Percentiles rank a stretch among this genome's conserved stretches.
These are phyloP conservation scores for Patellifolia procumbens DNA, from an alignment of 179 eudicot species.

Conservation along the genomic window DNA sequence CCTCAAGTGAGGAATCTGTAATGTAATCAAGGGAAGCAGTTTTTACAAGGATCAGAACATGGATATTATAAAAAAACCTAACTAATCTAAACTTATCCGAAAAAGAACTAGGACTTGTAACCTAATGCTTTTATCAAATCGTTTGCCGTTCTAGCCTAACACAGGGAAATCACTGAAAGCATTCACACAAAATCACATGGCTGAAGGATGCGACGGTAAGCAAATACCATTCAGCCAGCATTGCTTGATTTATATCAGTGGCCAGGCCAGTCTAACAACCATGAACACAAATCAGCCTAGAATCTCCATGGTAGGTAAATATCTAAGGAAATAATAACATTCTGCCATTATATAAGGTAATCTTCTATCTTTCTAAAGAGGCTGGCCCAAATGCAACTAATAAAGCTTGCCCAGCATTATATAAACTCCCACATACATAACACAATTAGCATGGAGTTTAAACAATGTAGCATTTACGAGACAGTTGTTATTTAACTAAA, in stretches of 20 bases:
- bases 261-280: neutral
- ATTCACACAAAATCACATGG: slow-evolving; percentile 24
- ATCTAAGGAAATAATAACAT: too few species aligned
- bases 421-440: too few species aligned
- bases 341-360: too few species aligned
- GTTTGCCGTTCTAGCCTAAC: slow-evolving; percentile 35
- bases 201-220: slow-evolving; percentile 15
- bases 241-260: slow-evolving; percentile 35
- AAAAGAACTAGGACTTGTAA: neutral
- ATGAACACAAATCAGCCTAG: neutral
- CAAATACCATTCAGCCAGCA: slow-evolving; percentile 27
- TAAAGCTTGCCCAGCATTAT: too few species aligned
- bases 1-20: slow-evolving; percentile 55
- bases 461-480: neutral
- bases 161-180: slow-evolving; percentile 34
- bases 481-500: too few species aligned
- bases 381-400: too few species aligned
- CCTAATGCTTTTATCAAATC: slow-evolving; percentile 38
- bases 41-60: neutral
- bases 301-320: neutral
- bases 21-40: neutral
- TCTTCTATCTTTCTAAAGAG: too few species aligned
- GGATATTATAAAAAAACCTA: neutral
- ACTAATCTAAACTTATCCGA: too few species aligned
- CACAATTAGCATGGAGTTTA: too few species aligned